Evolutionary conservation across 2,329 filamentous ascomycete species (phyloP).

Genomic region (Aspergillus persii): DNA sequence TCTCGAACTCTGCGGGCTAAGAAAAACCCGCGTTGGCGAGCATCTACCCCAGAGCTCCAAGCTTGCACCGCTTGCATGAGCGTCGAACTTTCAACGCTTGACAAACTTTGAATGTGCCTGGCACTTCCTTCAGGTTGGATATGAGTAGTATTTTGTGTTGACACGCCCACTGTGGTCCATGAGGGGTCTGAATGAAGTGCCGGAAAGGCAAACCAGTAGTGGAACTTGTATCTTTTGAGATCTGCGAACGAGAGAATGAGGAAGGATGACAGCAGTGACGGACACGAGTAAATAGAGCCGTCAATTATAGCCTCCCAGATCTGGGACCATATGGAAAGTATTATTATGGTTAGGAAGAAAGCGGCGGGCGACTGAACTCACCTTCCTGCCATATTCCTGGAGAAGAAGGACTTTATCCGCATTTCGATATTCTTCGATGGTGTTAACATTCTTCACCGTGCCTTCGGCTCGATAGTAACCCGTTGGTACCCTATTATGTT

Average conservation of each 20-base stretch:
- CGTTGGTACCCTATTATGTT: slow-evolving; percentile 57
- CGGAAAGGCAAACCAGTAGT: slow-evolving; percentile 97
- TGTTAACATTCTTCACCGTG: slow-evolving; percentile 94
- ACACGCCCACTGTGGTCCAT: slow-evolving; percentile 62
- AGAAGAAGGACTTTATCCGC: slow-evolving; percentile 77
- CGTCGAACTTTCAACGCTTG: slow-evolving; percentile 67
- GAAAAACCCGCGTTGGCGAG: slow-evolving; percentile 90
- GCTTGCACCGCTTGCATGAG: slow-evolving; percentile 82
- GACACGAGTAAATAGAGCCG: slow-evolving; percentile 91
- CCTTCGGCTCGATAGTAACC: slow-evolving; percentile 82
- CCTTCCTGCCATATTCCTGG: slow-evolving; percentile 73
- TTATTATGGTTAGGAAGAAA: slow-evolving; percentile 6
- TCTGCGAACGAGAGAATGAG: slow-evolving; percentile 89
- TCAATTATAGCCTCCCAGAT: slow-evolving; percentile 98
- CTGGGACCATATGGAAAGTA: slow-evolving; percentile 45
- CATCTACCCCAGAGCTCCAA: slow-evolving; percentile 80
- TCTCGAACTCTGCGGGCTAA: slow-evolving; percentile 72
- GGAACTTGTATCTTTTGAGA: slow-evolving; percentile 94
- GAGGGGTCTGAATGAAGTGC: slow-evolving; percentile 83
- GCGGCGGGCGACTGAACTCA: slow-evolving; percentile 38
- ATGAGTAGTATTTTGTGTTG: slow-evolving; percentile 22
- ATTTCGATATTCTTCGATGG: slow-evolving; percentile 86
- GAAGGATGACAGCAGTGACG: slow-evolving; percentile 86
- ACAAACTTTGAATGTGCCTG: slow-evolving; percentile 47
- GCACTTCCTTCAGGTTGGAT: slow-evolving; percentile 3